Conservation (phyloP, 805 yeast genomes). For the Ascoidea asiatica region DNA sequence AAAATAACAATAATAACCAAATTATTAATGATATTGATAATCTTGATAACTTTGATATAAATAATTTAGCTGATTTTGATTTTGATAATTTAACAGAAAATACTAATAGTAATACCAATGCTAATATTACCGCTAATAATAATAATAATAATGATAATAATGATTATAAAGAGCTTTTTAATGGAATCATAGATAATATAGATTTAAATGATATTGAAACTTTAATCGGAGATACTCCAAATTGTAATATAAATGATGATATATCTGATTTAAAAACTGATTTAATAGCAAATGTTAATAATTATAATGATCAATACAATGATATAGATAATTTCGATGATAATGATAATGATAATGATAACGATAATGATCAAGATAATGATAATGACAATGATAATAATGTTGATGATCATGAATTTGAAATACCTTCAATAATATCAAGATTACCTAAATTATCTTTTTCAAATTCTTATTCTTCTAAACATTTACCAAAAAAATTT, state of each 20-base stretch:
- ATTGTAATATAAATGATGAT: neutral
- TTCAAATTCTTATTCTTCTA: neutral
- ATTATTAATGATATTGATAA: neutral
- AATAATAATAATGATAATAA: neutral
- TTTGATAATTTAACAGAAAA: neutral
- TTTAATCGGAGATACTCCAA: neutral
- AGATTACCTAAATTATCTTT: neutral
- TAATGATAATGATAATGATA: neutral
- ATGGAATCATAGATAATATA: too few relatives aligned
- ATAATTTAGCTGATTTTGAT: too few relatives aligned
- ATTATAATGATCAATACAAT: too few relatives aligned
- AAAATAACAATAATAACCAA: neutral
- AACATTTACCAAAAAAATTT: neutral
- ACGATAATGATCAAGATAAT: neutral
- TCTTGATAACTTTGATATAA: neutral
- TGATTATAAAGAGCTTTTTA: too few relatives aligned
- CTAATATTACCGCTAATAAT: neutral
- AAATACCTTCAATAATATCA: neutral
- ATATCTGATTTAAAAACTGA: too few relatives aligned
- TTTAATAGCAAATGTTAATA: too few relatives aligned
- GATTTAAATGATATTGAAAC: neutral
- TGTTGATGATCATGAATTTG: too few relatives aligned
- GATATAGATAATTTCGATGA: too few relatives aligned
- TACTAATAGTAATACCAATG: neutral
- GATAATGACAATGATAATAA: neutral